Evolutionary conservation across 2,329 filamentous ascomycete genomes (phyloP).

Genomic region (Endoconidiophora polonica): DNA sequence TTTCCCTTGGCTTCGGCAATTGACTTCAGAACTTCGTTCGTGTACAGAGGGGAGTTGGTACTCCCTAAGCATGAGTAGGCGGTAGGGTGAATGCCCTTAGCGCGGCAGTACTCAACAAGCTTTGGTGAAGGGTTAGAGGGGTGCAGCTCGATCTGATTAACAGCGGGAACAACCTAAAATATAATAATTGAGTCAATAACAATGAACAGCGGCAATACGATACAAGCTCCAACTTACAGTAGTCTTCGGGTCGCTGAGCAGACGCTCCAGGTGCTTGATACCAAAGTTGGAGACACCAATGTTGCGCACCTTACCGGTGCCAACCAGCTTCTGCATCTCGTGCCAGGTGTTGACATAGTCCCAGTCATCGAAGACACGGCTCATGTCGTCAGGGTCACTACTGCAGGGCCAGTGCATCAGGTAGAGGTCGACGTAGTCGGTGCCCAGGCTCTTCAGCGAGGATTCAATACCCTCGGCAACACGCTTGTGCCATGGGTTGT

Average conservation of each 20-base stretch:
- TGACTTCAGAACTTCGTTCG: slow-evolving; percentile 43
- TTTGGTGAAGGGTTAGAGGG: slow-evolving; percentile 69
- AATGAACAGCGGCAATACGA: background rate
- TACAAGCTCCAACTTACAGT: slow-evolving; percentile 17
- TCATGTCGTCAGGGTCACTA: slow-evolving; percentile 42
- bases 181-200: background rate
- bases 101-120: slow-evolving; percentile 53
- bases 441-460: slow-evolving; percentile 42
- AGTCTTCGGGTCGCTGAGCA: slow-evolving; percentile 48
- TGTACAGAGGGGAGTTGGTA: slow-evolving; percentile 52
- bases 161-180: slow-evolving; percentile 39
- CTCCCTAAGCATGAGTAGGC: slow-evolving; percentile 61
- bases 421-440: slow-evolving; percentile 53
- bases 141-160: slow-evolving; percentile 73
- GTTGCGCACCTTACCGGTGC: slow-evolving; percentile 55
- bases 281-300: slow-evolving; percentile 80
- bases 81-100: slow-evolving; percentile 59
- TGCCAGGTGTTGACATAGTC: slow-evolving; percentile 66
- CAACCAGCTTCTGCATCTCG: slow-evolving; percentile 53
- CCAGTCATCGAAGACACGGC: slow-evolving; percentile 61
- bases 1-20: slow-evolving; percentile 51
- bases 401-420: slow-evolving; percentile 58
- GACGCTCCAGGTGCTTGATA: slow-evolving; percentile 62
- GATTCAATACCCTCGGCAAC: slow-evolving; percentile 43
- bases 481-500: slow-evolving; percentile 63